Evolutionary conservation across 2,329 filamentous ascomycete species (phyloP).

Genomic region (Colletotrichum cordylinicola): DNA sequence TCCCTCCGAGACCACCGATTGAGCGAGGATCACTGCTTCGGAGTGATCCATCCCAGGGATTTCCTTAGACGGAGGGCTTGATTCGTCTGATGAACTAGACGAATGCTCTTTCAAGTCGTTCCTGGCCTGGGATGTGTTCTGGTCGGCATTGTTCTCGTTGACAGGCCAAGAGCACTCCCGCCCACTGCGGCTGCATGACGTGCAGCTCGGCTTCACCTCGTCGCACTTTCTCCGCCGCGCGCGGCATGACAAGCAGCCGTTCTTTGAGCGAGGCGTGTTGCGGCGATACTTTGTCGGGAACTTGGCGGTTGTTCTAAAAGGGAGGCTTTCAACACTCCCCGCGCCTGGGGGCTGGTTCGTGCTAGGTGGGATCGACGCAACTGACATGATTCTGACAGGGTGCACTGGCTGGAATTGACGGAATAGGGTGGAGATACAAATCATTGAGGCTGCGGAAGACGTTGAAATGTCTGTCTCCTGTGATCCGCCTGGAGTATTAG

Average conservation of each 20-base stretch:
- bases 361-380: neutral
- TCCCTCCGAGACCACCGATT: rapidly evolving
- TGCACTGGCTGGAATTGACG: neutral
- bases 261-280: neutral
- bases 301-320: neutral
- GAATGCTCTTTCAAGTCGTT: neutral
- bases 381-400: neutral
- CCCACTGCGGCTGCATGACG: neutral
- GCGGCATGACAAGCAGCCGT: neutral
- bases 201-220: neutral
- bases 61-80: rapidly evolving
- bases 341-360: neutral
- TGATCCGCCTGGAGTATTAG: rapidly evolving
- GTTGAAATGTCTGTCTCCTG: neutral
- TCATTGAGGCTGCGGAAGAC: neutral
- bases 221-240: neutral
- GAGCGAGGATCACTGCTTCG: neutral
- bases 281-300: neutral
- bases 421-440: neutral
- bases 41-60: neutral
- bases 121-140: rapidly evolving
- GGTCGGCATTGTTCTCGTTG: neutral
- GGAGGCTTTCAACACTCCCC: too few species aligned
- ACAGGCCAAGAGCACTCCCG: neutral
- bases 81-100: neutral